Base-by-base conservation (phyloP, 495 filamentous ascomycete species). In the Xylaria longipes region DNA sequence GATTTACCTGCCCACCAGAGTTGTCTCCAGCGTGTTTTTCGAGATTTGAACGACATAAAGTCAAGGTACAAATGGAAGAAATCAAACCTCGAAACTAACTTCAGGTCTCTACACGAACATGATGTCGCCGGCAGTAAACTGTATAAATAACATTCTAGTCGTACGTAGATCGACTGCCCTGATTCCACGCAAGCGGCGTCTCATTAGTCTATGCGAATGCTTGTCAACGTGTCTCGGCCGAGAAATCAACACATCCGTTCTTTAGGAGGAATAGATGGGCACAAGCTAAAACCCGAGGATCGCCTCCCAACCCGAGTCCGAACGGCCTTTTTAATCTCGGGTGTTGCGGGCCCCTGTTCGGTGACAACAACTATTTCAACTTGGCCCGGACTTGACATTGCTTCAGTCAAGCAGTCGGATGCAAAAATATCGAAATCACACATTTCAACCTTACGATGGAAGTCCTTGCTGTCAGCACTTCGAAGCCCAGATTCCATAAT, bases 401-500 rank as follows among this genome's bases (percentile, higher is more conserved):
- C 52, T 33, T 29, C 65, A 43, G 14, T 37, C 14, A 27, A 3
- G 17, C 7, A 45, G 11, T 37, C 14, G 6, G 14, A 12, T 56
- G 9, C 31, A 48, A n/a, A 20, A 15, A n/a, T 17, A 56, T 50
- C n/a, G n/a, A 9, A 22, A 50, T 50, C 46, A 9, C 4, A 12
- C 20, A 37, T 35, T 35, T 12, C 0, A 33, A 43, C 37, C 1
- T 29, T 5, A 58, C 14, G 15, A 69, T 69, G 67, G 67, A 69
- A 9, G 67, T 69, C 39, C 41, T 69, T 46, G 67, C 67, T 37
- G 54, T 69, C 11, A 69, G 67, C n/a, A 22, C 15, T 17, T 41
- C 37, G 22, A 69, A n/a, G 39, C 67, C 67, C 27, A 35, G 50
- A 22, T 48, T 15, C 39, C 31, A 58, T 52, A 7, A 60, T 22